These are phyloP conservation scores for Picocystis sp. DNA, from an alignment of 163 green algal genomes.

Conservation along the genomic window DNA sequence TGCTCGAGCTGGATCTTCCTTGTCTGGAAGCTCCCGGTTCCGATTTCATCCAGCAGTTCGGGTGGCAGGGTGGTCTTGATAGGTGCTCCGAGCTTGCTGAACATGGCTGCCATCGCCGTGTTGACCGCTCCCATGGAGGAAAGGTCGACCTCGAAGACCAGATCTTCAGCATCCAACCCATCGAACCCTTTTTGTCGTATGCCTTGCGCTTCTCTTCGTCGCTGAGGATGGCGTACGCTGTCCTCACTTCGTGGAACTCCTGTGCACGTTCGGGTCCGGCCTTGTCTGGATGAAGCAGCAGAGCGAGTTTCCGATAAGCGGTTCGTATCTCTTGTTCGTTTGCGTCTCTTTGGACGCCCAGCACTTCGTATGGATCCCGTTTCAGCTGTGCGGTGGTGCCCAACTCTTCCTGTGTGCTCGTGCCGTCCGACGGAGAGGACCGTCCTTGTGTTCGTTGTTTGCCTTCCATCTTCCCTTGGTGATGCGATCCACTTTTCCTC, in stretches of 20 bases:
- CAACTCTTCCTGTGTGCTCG: too few species aligned
- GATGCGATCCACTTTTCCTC: too few species aligned
- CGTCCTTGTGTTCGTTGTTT: too few species aligned
- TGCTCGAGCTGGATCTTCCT: constrained; percentile 5
- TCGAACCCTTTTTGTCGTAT: constrained; percentile 24
- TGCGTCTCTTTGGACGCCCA: constrained; percentile 21
- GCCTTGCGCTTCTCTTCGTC: constrained; percentile 20
- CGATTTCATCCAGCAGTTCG: constrained; percentile 9
- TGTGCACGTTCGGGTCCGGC: constrained; percentile 15
- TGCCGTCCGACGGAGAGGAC: too few species aligned
- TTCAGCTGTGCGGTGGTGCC: too few species aligned
- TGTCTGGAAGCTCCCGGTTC: background rate
- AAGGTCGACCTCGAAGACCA: constrained; percentile 19
- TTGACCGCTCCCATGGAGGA: constrained; percentile 7
- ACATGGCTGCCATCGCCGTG: constrained; percentile 23
- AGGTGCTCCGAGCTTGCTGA: constrained; percentile 18
- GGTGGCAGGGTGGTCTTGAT: constrained; percentile 21
- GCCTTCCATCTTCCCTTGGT: too few species aligned
- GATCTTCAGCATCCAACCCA: constrained; percentile 14
- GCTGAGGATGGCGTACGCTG: constrained; percentile 16
- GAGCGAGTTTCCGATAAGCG: constrained; percentile 25
- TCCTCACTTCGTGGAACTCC: constrained; percentile 20
- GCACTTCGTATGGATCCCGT: constrained; percentile 2
- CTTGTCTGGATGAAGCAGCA: constrained; percentile 40
- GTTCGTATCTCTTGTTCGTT: constrained; percentile 21